These are phyloP conservation scores for Corylus heterophylla DNA, from an alignment of 306 rosid genomes.

Conservation along the genomic window DNA sequence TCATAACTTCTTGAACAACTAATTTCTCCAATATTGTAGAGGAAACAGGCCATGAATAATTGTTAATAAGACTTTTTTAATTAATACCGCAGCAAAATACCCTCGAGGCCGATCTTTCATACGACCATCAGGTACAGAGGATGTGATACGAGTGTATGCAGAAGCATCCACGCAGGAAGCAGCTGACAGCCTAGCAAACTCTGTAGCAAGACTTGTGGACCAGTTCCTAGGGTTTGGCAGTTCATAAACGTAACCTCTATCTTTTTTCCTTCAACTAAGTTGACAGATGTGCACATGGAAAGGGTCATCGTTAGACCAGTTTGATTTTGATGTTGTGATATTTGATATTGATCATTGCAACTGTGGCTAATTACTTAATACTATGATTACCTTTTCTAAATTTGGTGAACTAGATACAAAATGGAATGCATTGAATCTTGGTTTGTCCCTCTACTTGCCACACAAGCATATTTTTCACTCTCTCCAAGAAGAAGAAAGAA, in stretches of 20 bases:
- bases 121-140: slow-evolving; percentile 96
- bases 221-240: slow-evolving; percentile 51
- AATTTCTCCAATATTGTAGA: not conserved
- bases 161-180: slow-evolving; percentile 80
- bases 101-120: slow-evolving; percentile 81
- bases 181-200: slow-evolving; percentile 70
- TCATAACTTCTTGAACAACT: not conserved
- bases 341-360: not conserved
- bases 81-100: slow-evolving; percentile 56
- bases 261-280: not conserved
- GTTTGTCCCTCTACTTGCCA: too few relatives aligned
- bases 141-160: slow-evolving; percentile 84
- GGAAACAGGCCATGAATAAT: slow-evolving; percentile 1
- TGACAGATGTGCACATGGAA: not conserved
- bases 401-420: too few relatives aligned
- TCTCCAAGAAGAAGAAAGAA: too few relatives aligned
- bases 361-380: not conserved
- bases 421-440: too few relatives aligned
- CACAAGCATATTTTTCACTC: too few relatives aligned
- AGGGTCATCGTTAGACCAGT: not conserved
- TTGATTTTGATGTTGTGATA: not conserved
- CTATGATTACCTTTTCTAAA: not conserved
- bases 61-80: slow-evolving; percentile 21
- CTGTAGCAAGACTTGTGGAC: slow-evolving; percentile 61
- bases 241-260: slow-evolving; percentile 6